Evolutionary conservation across 78 protist genomes (phyloP).

Genomic region (Carpediemonas membranifera): DNA sequence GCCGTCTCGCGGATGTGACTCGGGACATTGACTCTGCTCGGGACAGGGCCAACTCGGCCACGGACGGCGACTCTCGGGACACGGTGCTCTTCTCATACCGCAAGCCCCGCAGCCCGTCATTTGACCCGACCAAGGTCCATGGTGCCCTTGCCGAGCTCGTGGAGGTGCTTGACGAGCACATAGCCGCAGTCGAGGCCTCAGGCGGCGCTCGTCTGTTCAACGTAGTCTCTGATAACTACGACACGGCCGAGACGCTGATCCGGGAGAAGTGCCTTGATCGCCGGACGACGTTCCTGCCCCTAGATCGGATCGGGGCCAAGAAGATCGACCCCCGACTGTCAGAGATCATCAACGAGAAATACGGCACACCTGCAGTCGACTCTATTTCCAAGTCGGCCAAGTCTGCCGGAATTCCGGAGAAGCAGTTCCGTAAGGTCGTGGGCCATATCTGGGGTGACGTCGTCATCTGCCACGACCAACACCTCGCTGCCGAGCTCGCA

Average conservation of each 20-base stretch:
- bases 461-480: slow-evolving; percentile 62
- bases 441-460: slow-evolving; percentile 78
- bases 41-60: too few species aligned
- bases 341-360: slow-evolving; percentile 17
- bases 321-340: slow-evolving; percentile 40
- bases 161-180: background rate
- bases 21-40: too few species aligned
- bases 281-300: too few species aligned
- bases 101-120: too few species aligned
- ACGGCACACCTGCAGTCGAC: slow-evolving; percentile 34
- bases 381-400: slow-evolving; percentile 36
- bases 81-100: too few species aligned
- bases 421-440: slow-evolving; percentile 67
- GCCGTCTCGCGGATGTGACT: too few species aligned
- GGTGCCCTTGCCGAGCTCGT: too few species aligned
- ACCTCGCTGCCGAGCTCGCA: slow-evolving; percentile 42
- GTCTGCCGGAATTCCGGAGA: slow-evolving; percentile 54
- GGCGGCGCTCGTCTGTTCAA: slow-evolving; percentile 80
- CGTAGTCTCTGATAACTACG: slow-evolving; percentile 76
- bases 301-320: too few species aligned
- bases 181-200: slow-evolving; percentile 22
- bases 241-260: slow-evolving; percentile 62
- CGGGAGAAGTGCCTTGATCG: too few species aligned
- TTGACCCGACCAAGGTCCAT: too few species aligned
- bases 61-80: too few species aligned